A percentile compares a stretch with the other conserved stretches of the same genome.
phyloP scores from a whole-genome alignment of 805 yeast genomes.

The Saccharomycopsis malanga region DNA sequence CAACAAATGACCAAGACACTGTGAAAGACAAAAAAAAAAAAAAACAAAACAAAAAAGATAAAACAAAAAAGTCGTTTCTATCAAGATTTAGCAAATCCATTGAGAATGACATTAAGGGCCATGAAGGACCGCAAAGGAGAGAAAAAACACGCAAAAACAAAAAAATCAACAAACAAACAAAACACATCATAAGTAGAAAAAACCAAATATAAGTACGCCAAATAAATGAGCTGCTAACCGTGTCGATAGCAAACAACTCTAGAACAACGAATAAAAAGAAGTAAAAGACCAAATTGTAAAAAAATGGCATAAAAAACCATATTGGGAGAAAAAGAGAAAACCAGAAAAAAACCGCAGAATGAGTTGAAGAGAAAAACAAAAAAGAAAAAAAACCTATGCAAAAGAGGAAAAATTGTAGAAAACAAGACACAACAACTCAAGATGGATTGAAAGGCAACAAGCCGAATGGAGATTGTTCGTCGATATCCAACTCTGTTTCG shows the following conservation, averaged over 20 bases:
- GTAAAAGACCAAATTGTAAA: background rate
- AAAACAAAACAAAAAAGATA: too few species aligned
- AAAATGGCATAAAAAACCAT: background rate
- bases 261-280: background rate
- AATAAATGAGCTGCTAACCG: background rate
- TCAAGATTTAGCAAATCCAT: too few species aligned
- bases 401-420: background rate
- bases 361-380: background rate
- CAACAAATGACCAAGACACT: too few species aligned
- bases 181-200: background rate
- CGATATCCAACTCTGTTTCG: constrained; percentile 50
- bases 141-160: too few species aligned
- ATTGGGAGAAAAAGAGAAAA: background rate
- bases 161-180: background rate
- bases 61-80: too few species aligned
- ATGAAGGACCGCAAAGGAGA: too few species aligned
- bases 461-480: constrained; percentile 20
- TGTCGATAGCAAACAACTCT: background rate
- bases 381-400: background rate
- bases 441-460: constrained; percentile 24
- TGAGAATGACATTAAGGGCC: too few species aligned
- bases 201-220: background rate
- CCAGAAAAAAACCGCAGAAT: background rate
- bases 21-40: too few species aligned
- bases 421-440: constrained; percentile 3